A percentile compares a stretch with the other conserved stretches of the same genome.
phyloP scores from a whole-genome alignment of 1,284 basidiomycete species.

The Cryptococcus jaspeensis region DNA sequence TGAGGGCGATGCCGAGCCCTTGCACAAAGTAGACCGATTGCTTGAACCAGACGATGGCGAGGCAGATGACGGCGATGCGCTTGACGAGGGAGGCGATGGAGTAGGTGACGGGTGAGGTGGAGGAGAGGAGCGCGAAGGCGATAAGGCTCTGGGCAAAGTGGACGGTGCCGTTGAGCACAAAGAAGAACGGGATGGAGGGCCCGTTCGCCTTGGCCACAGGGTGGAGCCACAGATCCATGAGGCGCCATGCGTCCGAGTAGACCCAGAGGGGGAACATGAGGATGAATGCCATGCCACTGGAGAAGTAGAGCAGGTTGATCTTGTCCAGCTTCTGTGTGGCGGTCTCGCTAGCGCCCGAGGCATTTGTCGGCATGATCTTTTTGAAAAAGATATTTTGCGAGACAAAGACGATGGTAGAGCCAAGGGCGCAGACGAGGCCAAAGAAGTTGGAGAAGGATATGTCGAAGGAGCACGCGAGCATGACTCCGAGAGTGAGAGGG shows the following conservation, averaged over 20 bases:
- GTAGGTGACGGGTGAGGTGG: conserved; percentile 97
- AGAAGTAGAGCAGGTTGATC: conserved; percentile 93
- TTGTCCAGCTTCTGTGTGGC: conserved; percentile 76
- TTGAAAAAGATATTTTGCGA: conserved; percentile 99
- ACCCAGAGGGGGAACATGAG: conserved; percentile 94
- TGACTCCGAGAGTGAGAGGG: conserved; percentile 91
- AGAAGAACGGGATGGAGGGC: conserved; percentile 60
- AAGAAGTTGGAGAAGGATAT: conserved; percentile 77
- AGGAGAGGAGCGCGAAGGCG: conserved; percentile 91
- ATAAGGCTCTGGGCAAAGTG: conserved; percentile 97
- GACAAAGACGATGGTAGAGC: conserved; percentile 93
- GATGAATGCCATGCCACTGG: conserved; percentile 87
- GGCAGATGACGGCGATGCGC: conserved; percentile 95
- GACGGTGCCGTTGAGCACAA: conserved; percentile 88
- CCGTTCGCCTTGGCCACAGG: conserved; percentile 16
- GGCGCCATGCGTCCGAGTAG: conserved; percentile 73
- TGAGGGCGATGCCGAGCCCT: conserved; percentile 79
- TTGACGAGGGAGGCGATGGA: conserved; percentile 97
- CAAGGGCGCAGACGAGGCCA: conserved; percentile 86
- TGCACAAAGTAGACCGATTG: conserved; percentile 83
- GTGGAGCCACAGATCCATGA: conserved; percentile 55
- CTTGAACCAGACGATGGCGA: conserved; percentile 95
- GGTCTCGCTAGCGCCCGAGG: conserved; percentile 43
- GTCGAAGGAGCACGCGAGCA: conserved; percentile 95
- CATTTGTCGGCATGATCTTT: conserved; percentile 79